Conservation (phyloP, 108 stramenopile species). For the Nitzschia palea region DNA sequence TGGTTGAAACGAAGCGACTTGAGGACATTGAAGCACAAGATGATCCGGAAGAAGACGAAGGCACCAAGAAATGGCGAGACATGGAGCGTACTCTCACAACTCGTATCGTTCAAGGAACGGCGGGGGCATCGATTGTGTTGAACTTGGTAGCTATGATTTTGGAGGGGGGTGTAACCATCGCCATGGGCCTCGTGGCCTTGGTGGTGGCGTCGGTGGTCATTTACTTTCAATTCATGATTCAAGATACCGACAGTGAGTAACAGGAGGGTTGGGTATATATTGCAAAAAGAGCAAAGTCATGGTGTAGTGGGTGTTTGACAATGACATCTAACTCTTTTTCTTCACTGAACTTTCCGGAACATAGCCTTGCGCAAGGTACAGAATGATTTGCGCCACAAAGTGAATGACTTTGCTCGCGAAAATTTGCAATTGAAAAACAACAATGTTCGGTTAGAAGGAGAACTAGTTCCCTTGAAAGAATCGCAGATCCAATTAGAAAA, state of each 20-base stretch:
- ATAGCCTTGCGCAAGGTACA: slow-evolving; percentile 21
- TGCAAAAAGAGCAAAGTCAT: too few species aligned
- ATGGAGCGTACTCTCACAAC: slow-evolving; percentile 16
- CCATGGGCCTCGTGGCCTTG: slow-evolving; percentile 3
- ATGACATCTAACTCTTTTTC: too few species aligned
- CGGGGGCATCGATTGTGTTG: slow-evolving; percentile 5
- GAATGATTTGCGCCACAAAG: slow-evolving; percentile 16
- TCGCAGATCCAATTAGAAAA: slow-evolving; percentile 10
- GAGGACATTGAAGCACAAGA: slow-evolving; percentile 5
- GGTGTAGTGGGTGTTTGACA: too few species aligned
- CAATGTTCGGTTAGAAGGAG: slow-evolving; percentile 11
- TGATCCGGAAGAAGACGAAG: slow-evolving; percentile 10
- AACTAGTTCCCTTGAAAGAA: slow-evolving; percentile 19
- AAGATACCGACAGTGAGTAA: slow-evolving; percentile 20
- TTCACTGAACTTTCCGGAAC: too few species aligned
- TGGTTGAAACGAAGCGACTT: background rate
- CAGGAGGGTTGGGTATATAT: too few species aligned
- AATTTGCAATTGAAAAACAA: slow-evolving; percentile 16
- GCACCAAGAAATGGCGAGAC: slow-evolving; percentile 4
- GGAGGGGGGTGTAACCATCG: background rate
- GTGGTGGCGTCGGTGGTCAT: slow-evolving; percentile 12
- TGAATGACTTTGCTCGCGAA: slow-evolving; percentile 16
- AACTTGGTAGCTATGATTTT: slow-evolving; percentile 21
- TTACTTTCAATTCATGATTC: slow-evolving; percentile 15
- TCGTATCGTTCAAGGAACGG: background rate